These are phyloP conservation scores for Gossypium gossypioides DNA, from an alignment of 441 rosid species.

Conservation along the genomic window DNA sequence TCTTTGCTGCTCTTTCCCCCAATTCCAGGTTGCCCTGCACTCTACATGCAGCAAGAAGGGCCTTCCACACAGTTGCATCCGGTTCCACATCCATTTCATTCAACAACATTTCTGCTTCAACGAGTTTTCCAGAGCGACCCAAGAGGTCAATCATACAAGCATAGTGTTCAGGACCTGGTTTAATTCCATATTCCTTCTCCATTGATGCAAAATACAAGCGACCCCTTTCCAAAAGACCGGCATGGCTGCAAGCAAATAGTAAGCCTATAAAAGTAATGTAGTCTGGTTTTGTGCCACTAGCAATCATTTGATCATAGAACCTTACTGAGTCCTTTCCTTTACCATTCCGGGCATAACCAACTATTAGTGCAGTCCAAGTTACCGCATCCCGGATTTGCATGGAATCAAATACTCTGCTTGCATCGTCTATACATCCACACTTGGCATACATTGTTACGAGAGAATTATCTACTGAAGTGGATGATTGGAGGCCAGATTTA, in stretches of 20 bases:
- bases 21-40: conserved; percentile 49
- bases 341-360: conserved; percentile 81
- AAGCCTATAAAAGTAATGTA: conserved; percentile 70
- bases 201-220: conserved; percentile 51
- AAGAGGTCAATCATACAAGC: conserved; percentile 84
- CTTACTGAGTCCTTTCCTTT: conserved; percentile 54
- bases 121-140: conserved; percentile 68
- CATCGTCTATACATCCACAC: conserved; percentile 63
- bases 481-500: conserved; percentile 49
- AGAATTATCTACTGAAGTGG: conserved; percentile 58
- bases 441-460: conserved; percentile 75
- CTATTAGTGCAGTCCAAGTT: conserved; percentile 75
- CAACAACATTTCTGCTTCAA: conserved; percentile 47
- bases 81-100: conserved; percentile 59
- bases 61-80: conserved; percentile 78
- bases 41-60: conserved; percentile 62
- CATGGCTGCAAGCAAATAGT: conserved; percentile 84
- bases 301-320: conserved; percentile 54
- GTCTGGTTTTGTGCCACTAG: conserved; percentile 52
- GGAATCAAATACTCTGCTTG: conserved; percentile 41
- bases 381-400: conserved; percentile 51
- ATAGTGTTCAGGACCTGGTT: conserved; percentile 71
- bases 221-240: conserved; percentile 53
- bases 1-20: conserved; percentile 73
- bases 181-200: conserved; percentile 46